Evolutionary conservation across 495 filamentous ascomycete species (phyloP), one percentile per base, ranked within the genome.

Genomic region (Collariella sp.): DNA sequence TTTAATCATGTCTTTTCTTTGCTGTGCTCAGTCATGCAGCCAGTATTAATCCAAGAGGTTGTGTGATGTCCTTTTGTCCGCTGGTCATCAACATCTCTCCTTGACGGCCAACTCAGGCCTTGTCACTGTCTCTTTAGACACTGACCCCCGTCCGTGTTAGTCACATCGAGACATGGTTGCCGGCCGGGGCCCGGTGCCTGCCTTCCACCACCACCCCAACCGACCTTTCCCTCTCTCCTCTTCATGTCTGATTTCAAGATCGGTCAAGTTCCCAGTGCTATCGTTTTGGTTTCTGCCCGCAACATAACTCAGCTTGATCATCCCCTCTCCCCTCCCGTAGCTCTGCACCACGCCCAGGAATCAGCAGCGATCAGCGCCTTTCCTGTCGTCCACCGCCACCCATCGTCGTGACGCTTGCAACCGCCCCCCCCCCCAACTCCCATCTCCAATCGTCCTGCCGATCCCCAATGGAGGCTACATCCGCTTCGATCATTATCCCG

Each of bases 401-500:
- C 48, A 20, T n/a, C 10, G 3, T 39, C 18, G 24, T 23, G 26
- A 34, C 16, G 35, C 13, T 12, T 22, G 15, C 19, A 1, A 18
- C n/a, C 34, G 5, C 40, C 41, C 22, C 13, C 29, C 33, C 23
- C 50, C 52, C 29, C 16, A 38, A 18, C 35, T 10, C 1, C 10
- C 4, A 6, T n/a, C 22, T 26, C 0, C 39, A 40, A 18, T 10
- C 19, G 35, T 0, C 39, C 20, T 16, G 10, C 10, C 9, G 29
- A 33, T 38, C 26, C 16, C 19, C 42, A 42, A 60, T 60, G 57
- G 57, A 60, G 31, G 62, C 45, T 52, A 77, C 79, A 73, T 73
- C 78, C 18, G 74, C 73, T 52, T 79, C 76, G 44, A 79, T 80
- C 66, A 65, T 69, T 52, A 81, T 81, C 46, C 77, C 76, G 43